Evolutionary conservation across 1,284 basidiomycete genomes (phyloP).

Genomic region (Veloboletus limbatus): DNA sequence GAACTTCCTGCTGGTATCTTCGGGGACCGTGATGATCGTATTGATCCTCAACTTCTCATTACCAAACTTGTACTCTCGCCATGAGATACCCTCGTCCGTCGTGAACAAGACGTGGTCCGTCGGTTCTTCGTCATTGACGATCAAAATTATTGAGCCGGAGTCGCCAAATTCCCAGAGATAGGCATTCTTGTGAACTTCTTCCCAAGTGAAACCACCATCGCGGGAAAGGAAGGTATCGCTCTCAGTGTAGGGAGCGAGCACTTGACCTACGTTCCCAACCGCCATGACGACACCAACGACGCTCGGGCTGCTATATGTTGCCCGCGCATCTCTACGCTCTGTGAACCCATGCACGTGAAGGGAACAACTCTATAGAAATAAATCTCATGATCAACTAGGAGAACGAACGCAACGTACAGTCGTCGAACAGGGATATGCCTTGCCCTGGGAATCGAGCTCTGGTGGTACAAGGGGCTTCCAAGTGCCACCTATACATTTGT

Average conservation of each 20-base stretch:
- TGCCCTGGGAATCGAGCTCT: conserved; percentile 71
- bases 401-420: conserved; percentile 46
- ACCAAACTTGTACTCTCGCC: conserved; percentile 85
- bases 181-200: conserved; percentile 97
- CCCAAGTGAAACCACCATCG: conserved; percentile 97
- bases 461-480: conserved; percentile 89
- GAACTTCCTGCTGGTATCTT: conserved; percentile 89
- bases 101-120: conserved; percentile 89
- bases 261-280: conserved; percentile 94
- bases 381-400: not conserved
- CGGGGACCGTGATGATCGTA: conserved; percentile 84
- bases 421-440: conserved; percentile 68
- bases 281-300: conserved; percentile 93
- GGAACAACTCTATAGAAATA: conserved; percentile 61
- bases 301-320: conserved; percentile 90
- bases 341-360: conserved; percentile 97
- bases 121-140: conserved; percentile 93
- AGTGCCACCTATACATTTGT: conserved; percentile 57
- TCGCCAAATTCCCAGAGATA: conserved; percentile 99
- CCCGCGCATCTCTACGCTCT: conserved; percentile 84
- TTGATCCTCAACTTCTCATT: conserved; percentile 75
- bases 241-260: conserved; percentile 78
- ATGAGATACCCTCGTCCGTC: conserved; percentile 82
- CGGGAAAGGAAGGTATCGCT: conserved; percentile 96
- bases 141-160: conserved; percentile 89